Conservation (phyloP, 331 rosid genomes). For the Erythrophleum ivorense region DNA sequence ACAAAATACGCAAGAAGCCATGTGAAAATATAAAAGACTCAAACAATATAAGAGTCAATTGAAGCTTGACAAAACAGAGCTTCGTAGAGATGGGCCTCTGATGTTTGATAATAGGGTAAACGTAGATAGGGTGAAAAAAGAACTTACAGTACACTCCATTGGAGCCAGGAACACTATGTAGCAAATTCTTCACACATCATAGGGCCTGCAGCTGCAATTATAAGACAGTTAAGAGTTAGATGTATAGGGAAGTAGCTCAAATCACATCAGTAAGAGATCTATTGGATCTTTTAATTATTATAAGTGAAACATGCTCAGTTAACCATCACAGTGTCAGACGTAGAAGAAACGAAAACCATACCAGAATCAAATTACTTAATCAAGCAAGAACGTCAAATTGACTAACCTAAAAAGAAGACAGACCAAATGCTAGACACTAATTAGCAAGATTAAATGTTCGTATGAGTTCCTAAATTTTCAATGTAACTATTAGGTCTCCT, state of each 20-base stretch:
- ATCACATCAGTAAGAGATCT: neutral
- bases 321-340: slow-evolving; percentile 9
- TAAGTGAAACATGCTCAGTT: neutral
- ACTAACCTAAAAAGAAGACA: neutral
- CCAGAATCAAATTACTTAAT: neutral
- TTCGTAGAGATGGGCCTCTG: neutral
- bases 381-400: neutral
- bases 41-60: neutral
- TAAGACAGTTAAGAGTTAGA: neutral
- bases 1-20: neutral
- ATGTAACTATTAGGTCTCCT: neutral
- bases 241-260: neutral
- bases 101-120: slow-evolving; percentile 7
- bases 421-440: neutral
- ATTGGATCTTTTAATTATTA: slow-evolving; percentile 13
- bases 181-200: slow-evolving; percentile 30
- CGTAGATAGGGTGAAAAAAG: neutral
- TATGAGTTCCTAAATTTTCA: neutral
- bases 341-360: neutral
- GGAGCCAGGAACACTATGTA: slow-evolving; percentile 38
- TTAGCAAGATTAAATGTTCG: neutral
- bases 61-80: neutral
- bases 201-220: slow-evolving; percentile 52
- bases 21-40: neutral
- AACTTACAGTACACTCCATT: slow-evolving; percentile 71